phyloP scores from a whole-genome alignment of 208 protist genomes.

The Acanthamoeba rhysodes region DNA sequence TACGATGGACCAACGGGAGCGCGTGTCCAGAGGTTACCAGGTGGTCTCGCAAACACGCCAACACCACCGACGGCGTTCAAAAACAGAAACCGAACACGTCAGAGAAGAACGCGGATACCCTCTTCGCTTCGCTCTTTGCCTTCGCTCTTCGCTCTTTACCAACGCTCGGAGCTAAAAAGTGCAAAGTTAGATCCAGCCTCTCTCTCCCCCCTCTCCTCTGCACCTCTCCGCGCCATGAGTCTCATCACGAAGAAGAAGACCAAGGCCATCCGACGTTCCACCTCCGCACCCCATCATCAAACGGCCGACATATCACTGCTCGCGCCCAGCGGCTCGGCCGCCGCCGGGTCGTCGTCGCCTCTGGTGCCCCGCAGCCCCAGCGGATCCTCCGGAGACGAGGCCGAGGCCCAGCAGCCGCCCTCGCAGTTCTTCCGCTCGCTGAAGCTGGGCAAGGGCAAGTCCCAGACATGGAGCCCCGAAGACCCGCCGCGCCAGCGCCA shows the following conservation, averaged over 20 bases:
- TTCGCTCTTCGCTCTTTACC: background rate
- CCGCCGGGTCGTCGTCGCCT: background rate
- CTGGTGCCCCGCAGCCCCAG: background rate
- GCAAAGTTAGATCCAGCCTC: background rate
- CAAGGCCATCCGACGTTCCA: background rate
- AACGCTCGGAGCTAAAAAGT: no score
- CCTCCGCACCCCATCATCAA: background rate
- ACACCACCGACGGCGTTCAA: no score
- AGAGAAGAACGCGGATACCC: no score
- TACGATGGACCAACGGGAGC: no score
- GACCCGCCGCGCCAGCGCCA: background rate
- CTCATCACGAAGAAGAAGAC: background rate
- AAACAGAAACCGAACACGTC: no score
- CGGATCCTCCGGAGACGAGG: background rate
- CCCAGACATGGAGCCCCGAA: conserved; percentile 12
- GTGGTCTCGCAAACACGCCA: no score
- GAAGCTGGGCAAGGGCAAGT: conserved; percentile 2
- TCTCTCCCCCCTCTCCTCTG: no score
- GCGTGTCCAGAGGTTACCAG: no score
- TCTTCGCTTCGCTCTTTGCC: background rate
- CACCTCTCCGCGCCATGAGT: background rate
- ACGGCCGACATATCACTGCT: no score
- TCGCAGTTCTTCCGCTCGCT: background rate
- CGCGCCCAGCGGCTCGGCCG: background rate
- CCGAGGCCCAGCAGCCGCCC: no score